A percentile compares a stretch with the other conserved stretches of the same genome.
Evolutionary conservation across 345 rosid species (phyloP).

Genomic region (Eucalyptus lansdowneana): DNA sequence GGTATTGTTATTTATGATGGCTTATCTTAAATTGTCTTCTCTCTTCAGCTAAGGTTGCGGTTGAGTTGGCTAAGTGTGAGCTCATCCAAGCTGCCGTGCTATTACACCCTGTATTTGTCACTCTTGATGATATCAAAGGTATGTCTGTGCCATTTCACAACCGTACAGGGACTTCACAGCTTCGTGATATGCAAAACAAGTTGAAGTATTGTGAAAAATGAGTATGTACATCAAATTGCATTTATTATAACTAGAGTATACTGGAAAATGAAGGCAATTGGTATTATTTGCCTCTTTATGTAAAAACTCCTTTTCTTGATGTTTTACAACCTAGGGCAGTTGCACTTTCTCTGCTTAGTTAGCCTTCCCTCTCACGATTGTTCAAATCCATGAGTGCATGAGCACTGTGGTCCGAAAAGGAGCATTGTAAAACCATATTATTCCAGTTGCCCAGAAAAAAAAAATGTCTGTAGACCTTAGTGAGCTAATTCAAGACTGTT

Average conservation of each 20-base stretch:
- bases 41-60: constrained; percentile 64
- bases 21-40: neutral
- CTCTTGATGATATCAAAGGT: constrained; percentile 66
- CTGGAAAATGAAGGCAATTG: neutral
- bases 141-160: neutral
- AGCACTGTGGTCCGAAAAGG: neutral
- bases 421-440: too few relatives aligned
- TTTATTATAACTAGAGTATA: neutral
- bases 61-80: constrained; percentile 41
- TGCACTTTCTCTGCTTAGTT: neutral
- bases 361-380: neutral
- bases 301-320: neutral
- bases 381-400: neutral
- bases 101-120: constrained; percentile 63
- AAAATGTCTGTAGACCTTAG: neutral
- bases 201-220: neutral
- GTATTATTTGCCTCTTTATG: neutral
- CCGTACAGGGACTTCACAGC: neutral
- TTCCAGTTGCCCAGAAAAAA: neutral
- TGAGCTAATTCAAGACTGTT: neutral
- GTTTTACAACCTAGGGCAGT: neutral
- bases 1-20: neutral
- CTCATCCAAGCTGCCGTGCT: constrained; percentile 57
- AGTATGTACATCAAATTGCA: neutral
- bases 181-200: neutral